phyloP scores from a whole-genome alignment of 768 basidiomycete species.

The Mycena pura region DNA sequence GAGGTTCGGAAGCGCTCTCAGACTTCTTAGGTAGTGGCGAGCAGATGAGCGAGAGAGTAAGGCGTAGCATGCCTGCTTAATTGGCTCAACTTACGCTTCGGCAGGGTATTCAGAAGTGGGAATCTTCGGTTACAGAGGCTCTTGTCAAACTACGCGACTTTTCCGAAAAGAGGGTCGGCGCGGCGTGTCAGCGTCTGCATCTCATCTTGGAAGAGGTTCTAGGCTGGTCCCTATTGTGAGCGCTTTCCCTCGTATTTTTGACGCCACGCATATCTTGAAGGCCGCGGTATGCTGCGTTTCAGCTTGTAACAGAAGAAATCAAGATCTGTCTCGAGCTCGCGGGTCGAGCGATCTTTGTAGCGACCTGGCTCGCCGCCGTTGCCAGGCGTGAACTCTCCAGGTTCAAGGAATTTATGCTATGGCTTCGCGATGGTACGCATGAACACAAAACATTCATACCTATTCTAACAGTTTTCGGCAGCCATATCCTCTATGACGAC shows the following conservation, averaged over 20 bases:
- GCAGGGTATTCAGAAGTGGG: constrained; percentile 86
- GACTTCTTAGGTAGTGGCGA: constrained; percentile 83
- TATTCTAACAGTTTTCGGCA: constrained; percentile 32
- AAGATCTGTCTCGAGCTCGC: constrained; percentile 58
- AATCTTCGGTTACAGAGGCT: constrained; percentile 72
- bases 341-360: constrained; percentile 64
- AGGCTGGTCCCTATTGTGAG: constrained; percentile 79
- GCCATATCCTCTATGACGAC: constrained; percentile 60
- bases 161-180: constrained; percentile 71
- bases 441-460: constrained; percentile 10
- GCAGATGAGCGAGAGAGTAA: constrained; percentile 83
- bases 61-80: constrained; percentile 26
- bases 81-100: constrained; percentile 29
- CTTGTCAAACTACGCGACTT: constrained; percentile 76
- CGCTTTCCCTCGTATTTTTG: constrained; percentile 12
- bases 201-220: constrained; percentile 78
- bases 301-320: constrained; percentile 58
- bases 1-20: constrained; percentile 69
- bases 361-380: constrained; percentile 71
- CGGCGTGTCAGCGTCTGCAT: constrained; percentile 79
- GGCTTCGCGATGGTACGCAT: constrained; percentile 76
- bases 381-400: constrained; percentile 72
- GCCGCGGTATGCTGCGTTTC: constrained; percentile 62
- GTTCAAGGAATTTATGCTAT: constrained; percentile 81
- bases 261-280: constrained; percentile 43